Base-by-base conservation (phyloP, 2,329 filamentous ascomycete species). In the Paracorniculantispora psalliotae region DNA sequence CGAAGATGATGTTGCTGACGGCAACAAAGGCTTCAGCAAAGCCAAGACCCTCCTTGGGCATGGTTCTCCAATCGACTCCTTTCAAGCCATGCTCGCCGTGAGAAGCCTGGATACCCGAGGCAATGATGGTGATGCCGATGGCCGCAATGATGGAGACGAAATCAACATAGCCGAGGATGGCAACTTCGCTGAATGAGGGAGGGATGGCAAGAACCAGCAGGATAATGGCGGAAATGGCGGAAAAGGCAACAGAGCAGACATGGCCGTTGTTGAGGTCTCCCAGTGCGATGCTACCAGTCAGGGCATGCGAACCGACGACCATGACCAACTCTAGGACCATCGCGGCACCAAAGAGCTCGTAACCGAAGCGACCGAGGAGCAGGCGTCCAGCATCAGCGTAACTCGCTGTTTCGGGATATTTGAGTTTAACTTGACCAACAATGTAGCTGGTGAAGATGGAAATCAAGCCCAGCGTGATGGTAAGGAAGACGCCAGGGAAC, bases 221-320 rank as follows among this genome's bases (percentile, higher is more conserved):
- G 35, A 76, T 66, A 58, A 76, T 68, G 46, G 69, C 72, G 6
- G 72, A 73, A 25, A 74, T 67, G 54, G 74, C 67, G n/a, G 68
- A 68, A 53, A 75, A 75, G 55, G 69, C 69, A 59, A 75, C 65
- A 54, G 69, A 70, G 66, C 73, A 74, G 6, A 68, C 62, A 48
- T 66, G 79, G 65, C 85, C 77, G 2, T 79, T 69, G 2, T 83
- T 85, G 57, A 88, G 72, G 25, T 77, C 81, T 63, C 84, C 85
- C 70, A 88, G 80, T 63, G 85, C 85, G 64, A 88, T 84, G 25
- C 78, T 79, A 64, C 87, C 88, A 0, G 84, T 86, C 59, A 88
- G 74, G 37, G 87, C 74, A 69, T 90, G 87, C 23, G 84, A 85
- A n/a, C 79, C 83, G 74, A 85, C 83, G 67, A 86, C 79, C 72